Base-by-base conservation (phyloP, 139 green algal genomes). In the Micractinium conductrix region DNA sequence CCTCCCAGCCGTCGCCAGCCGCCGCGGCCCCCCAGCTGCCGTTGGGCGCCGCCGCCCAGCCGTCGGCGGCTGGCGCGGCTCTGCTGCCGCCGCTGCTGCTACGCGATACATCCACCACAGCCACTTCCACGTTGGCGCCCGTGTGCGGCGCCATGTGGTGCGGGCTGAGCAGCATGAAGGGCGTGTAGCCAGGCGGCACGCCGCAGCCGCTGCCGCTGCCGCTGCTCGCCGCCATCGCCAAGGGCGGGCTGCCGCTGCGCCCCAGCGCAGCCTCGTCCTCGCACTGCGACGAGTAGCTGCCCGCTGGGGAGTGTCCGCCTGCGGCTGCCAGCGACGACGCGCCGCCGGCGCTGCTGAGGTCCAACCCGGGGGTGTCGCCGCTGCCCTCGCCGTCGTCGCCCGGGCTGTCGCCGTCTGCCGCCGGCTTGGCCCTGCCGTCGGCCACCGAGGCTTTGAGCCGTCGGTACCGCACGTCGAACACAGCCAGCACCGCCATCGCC, bases 401-500 rank as follows among this genome's bases (percentile, higher is more conserved):
- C 2, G 38, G 37, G 58, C 33, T 24, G 70, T 40, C 63, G 26
- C n/a, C 30, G 7, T 35, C n/a, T 10, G 9, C n/a, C 10, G 63
- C 63, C 63, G 7, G 3, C 26, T n/a, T 14, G 63, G 63, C n/a
- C 24, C 53, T 53, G 21, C 42, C 75, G 17, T 83, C 60, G 7
- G 78, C 43, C 42, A 74, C 78, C 62, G 62, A 45, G 16, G 53
- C 75, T 55, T 81, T 81, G 37, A 71, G 37, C 26, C 53, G 50
- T 37, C 75, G 75, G 24, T 53, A 50, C 26, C 75, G 53, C 53
- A 81, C 21, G 38, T 70, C 71, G 2, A 85, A 37, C 26, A 78
- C 62, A 12, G 35, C 38, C 65, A 85, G 79, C 45, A 68, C 67
- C 10, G 50, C 44, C 14, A 19, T 67, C 5, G 79, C 79, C 48